A percentile compares a stretch with the other conserved stretches of the same genome.
These are phyloP conservation scores for Gamsiella multidivaricata DNA, from an alignment of 192 early-diverging fungal genomes.

Conservation along the genomic window DNA sequence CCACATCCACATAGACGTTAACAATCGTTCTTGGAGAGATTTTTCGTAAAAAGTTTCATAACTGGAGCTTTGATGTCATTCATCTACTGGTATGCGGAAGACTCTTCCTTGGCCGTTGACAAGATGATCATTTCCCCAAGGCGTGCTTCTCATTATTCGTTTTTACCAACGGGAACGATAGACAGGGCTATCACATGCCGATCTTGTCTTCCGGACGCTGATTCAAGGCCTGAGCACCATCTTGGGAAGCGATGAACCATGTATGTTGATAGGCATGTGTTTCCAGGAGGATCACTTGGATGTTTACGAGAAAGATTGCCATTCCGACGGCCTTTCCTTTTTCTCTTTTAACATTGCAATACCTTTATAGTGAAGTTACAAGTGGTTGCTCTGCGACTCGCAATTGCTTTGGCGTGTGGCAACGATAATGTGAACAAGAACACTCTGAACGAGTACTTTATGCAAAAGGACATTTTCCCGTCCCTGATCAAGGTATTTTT, in stretches of 20 bases:
- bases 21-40: conserved; percentile 57
- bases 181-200: conserved; percentile 43
- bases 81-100: conserved; percentile 56
- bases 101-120: background rate
- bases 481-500: conserved; percentile 56
- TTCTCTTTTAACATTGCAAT: too few species aligned
- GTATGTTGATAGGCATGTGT: conserved; percentile 10
- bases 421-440: conserved; percentile 70
- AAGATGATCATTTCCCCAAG: too few species aligned
- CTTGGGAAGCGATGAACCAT: conserved; percentile 30
- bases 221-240: conserved; percentile 29
- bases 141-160: background rate
- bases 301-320: background rate
- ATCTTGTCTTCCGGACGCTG: conserved; percentile 50
- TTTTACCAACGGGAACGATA: conserved; percentile 4
- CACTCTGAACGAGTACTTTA: conserved; percentile 68
- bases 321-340: background rate
- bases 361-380: conserved; percentile 35
- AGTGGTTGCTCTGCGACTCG: conserved; percentile 48
- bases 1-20: conserved; percentile 41
- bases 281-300: background rate
- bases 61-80: conserved; percentile 68
- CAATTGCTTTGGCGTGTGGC: conserved; percentile 58
- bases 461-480: conserved; percentile 59
- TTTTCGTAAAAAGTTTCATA: conserved; percentile 64